phyloP scores from a whole-genome alignment of 768 basidiomycete species.

The Mycena latifolia region DNA sequence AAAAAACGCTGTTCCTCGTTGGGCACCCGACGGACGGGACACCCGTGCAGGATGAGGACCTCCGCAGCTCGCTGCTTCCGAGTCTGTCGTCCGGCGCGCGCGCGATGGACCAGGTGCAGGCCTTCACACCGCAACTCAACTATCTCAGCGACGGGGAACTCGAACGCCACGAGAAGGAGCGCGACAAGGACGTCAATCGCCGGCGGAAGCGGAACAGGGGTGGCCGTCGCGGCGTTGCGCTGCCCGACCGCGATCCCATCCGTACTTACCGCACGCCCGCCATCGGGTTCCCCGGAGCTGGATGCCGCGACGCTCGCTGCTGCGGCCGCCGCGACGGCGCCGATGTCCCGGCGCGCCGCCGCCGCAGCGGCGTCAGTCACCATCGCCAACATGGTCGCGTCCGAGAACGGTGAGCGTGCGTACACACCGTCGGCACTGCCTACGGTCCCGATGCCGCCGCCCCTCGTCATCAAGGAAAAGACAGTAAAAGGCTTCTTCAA shows the following conservation, averaged over 20 bases:
- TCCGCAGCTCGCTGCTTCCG: conserved; percentile 90
- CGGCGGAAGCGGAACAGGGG: conserved; percentile 89
- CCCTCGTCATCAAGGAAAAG: conserved; percentile 69
- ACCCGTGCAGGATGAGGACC: conserved; percentile 88
- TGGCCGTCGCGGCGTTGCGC: conserved; percentile 79
- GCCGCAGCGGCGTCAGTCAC: conserved; percentile 86
- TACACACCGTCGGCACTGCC: conserved; percentile 62
- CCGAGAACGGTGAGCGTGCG: conserved; percentile 80
- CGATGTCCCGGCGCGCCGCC: conserved; percentile 84
- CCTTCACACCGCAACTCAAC: conserved; percentile 91
- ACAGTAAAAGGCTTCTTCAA: conserved; percentile 81
- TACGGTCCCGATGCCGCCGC: conserved; percentile 48
- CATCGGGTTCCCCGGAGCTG: conserved; percentile 84
- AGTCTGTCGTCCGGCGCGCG: conserved; percentile 83
- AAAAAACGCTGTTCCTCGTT: conserved; percentile 92
- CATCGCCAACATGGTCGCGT: conserved; percentile 93
- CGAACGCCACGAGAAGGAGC: conserved; percentile 89
- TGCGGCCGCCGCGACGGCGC: conserved; percentile 73
- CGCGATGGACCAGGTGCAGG: conserved; percentile 79
- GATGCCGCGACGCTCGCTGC: conserved; percentile 79
- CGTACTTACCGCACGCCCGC: conserved; percentile 93
- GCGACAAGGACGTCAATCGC: conserved; percentile 92
- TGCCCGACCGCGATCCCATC: conserved; percentile 94
- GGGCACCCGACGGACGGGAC: conserved; percentile 89
- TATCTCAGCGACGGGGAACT: conserved; percentile 92